Percentiles rank a stretch among this genome's conserved stretches.
phyloP scores from a whole-genome alignment of 2,329 filamentous ascomycete species.

The Blastomyces silverae region DNA sequence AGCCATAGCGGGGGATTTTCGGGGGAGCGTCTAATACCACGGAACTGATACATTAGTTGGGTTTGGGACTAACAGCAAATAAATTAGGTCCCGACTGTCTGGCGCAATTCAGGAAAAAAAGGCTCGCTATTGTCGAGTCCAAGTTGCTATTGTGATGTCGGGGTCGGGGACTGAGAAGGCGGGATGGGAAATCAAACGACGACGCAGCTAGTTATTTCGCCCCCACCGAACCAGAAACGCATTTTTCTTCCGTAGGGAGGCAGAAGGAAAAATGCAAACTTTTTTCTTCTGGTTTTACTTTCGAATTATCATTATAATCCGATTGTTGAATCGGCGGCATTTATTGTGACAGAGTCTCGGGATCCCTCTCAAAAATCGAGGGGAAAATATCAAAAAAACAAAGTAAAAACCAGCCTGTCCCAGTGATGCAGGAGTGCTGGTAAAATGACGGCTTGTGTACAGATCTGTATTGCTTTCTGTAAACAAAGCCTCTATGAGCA shows the following conservation, averaged over 20 bases:
- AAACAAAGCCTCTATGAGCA: background rate
- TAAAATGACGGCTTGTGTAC: background rate
- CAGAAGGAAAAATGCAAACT: background rate
- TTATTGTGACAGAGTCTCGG: slow-evolving; percentile 5
- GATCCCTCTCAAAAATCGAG: slow-evolving; percentile 5
- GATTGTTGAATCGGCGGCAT: background rate
- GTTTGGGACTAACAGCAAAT: background rate
- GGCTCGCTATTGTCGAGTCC: slow-evolving; percentile 6
- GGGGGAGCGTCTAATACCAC: background rate
- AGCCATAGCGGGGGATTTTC: background rate
- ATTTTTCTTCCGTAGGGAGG: background rate
- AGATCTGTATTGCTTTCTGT: no score
- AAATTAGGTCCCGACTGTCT: background rate
- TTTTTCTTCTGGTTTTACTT: background rate
- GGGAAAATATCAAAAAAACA: no score
- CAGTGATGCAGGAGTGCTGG: background rate
- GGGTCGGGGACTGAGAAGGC: background rate
- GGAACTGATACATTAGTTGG: background rate
- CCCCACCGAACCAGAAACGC: background rate
- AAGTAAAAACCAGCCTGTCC: background rate
- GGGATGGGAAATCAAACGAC: background rate
- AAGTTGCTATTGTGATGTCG: slow-evolving; percentile 1
- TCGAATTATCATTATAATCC: background rate
- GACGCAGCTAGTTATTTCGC: slow-evolving; percentile 1
- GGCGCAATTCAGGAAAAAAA: no score